Base-by-base conservation (phyloP, 371 early-diverging fungal species). In the Paraphysoderma sedebokerense region DNA sequence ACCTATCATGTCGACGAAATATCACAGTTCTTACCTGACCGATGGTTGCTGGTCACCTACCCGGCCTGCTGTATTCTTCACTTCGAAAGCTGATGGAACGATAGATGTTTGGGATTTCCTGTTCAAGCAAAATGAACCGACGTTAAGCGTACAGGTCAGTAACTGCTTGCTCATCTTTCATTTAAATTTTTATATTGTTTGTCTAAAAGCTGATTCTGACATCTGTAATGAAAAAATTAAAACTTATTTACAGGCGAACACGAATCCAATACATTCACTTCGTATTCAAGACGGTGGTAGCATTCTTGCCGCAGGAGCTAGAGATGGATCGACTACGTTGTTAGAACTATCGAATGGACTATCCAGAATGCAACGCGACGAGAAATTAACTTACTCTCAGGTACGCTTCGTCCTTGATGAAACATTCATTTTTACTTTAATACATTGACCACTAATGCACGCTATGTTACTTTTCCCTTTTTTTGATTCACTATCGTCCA, bases 21-120 rank as follows among this genome's bases (percentile, higher is more conserved):
- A 66, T 57, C 48, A 56, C 33, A 36, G 52, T 19, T 57, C 61
- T 0, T 70, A 70, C 46, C 54, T 73, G 40, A 70, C 71, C 0
- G 74, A 73, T 46, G 71, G 54, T 1, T 68, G 69, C 57, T 73
- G 74, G 74, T 58, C 59, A 12, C 62, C 74, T 5, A 57, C 66
- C 2, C 59, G 74, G 1, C 74, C 74, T 9, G 57, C 66, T 9
- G 66, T 73, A 17, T 73, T 73, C 54, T 67, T 61, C 57, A 71
- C 74, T 3, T 48, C 61, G 28, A 63, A 63, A 38, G 55, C 64
- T 55, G 69, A 68, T 53, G 74, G 74, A 12, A 58, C 66, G 5
- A 44, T 73, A 23, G 71, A 73, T 47, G 54, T 67, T 13, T 73
- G 74, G 74, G 74, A 73, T 42, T 62, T 52, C 46, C 51, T 69